Base-by-base conservation (phyloP, 2,329 filamentous ascomycete genomes). In the Boeremia exigua region DNA sequence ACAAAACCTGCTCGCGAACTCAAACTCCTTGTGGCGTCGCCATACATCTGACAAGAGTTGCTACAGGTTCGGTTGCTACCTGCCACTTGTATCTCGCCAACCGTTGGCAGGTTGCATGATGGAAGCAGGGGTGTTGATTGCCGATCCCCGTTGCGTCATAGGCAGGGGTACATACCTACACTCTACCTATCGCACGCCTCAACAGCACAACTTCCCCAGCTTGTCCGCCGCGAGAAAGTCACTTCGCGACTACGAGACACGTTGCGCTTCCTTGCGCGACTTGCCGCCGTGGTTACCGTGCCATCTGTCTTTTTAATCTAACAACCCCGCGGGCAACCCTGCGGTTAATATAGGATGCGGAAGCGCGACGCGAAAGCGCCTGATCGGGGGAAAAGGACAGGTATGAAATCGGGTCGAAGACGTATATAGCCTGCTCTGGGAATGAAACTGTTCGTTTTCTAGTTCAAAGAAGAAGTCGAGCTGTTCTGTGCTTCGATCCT, bases 131-230 rank as follows among this genome's bases (percentile, higher is more conserved):
- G 28, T 49, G 17, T 12, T 14, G 38, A 44, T 44, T 51, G 51
- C 39, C 43, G 55, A 53, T 56, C 54, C 33, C 45, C 15, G 29
- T 54, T 52, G 47, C 58, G 50, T 60, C 58, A 58, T 53, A 11
- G 19, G 2, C 9, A 7, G 10, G 6, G 37, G 19, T 23, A 23
- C 19, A 23, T 23, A 23, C 19, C 19, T 23, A 23, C 19, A 2
- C 19, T 23, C 5, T 5, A 23, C 19, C 19, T 23, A 23, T 23
- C 19, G 19, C 19, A 23, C 19, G 19, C 19, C 5, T 23, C 19
- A 23, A 23, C 19, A 23, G 2, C 19, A 23, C 19, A 2, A 23
- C 19, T 23, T 5, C 2, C 19, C 19, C 19, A 23, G 19, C 19
- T 23, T 23, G 19, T 5, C 19, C 19, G 19, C 19, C 5, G 19